Evolutionary conservation across 2,329 filamentous ascomycete genomes (phyloP), one percentile per base, ranked within the genome.

Genomic region (Colletotrichum tanaceti): DNA sequence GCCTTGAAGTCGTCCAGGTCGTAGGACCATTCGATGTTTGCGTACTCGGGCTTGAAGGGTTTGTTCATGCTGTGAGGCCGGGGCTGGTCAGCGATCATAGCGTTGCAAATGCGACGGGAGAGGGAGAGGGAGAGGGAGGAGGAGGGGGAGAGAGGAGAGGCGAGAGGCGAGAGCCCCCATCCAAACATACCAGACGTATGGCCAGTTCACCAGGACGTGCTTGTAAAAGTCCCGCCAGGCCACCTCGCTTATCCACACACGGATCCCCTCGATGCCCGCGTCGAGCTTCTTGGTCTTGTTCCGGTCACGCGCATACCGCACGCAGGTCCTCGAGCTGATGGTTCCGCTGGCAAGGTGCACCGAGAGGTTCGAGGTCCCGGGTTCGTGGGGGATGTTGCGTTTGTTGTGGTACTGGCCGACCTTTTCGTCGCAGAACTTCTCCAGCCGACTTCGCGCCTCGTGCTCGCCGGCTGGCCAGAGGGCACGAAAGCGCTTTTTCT

Each of bases 181-280:
- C 32, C 32, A 10, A 32, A 77, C 85, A 75, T 79, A 89, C 89
- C 90, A 93, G 7, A 94, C 84, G 73, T 94, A 94, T 0, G 94
- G 94, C 93, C 93, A 97, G 69, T 94, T 83, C 0, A 90, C 92
- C 5, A 97, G 80, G 3, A 97, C 92, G 76, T 96, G 92, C 74
- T 90, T 93, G 80, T 97, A 97, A 75, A 97, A 97, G 74, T 97
- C 93, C 16, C 93, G 84, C 93, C 93, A 96, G 0, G 92, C 93
- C 4, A 97, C 85, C 77, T 97, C 93, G 61, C 90, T 90, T 71
- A 96, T 93, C 93, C 93, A 97, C 0, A 84, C 83, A 58, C 86
- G 83, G 65, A 92, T 90, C 0, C 92, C 92, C 18, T 87, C 79
- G 22, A 86, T 85, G 0, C 91, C 91, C 1, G 82, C 87, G 68